phyloP scores from a whole-genome alignment of 306 rosid species.

The Prunus padus region DNA sequence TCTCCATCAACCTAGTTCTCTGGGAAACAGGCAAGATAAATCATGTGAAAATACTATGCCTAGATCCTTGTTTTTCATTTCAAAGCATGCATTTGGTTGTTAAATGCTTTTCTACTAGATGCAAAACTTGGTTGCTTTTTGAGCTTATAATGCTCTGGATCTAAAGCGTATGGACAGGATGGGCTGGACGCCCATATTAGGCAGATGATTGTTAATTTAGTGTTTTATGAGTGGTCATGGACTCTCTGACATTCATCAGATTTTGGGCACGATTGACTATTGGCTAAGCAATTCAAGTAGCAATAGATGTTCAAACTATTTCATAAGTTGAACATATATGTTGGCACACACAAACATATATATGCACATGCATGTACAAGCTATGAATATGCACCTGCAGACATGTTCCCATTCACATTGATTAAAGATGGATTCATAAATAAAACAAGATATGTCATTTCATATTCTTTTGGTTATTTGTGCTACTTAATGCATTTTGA shows the following conservation, averaged over 20 bases:
- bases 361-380: neutral
- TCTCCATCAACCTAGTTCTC: conserved; percentile 75
- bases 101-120: conserved; percentile 11
- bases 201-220: neutral
- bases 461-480: neutral
- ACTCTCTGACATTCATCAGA: neutral
- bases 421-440: conserved; percentile 4
- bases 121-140: conserved; percentile 20
- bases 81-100: conserved; percentile 22
- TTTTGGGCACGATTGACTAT: neutral
- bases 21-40: conserved; percentile 71
- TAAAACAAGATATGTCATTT: neutral
- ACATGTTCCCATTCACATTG: neutral
- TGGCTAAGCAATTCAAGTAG: neutral
- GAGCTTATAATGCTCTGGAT: neutral
- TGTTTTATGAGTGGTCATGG: neutral
- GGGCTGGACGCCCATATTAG: neutral
- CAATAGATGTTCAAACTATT: neutral
- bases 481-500: conserved; percentile 13
- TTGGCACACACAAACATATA: neutral
- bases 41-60: conserved; percentile 31
- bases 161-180: no score
- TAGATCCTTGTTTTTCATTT: conserved; percentile 27
- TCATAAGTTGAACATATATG: neutral
- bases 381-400: neutral